Evolutionary conservation across 345 rosid genomes (phyloP), one percentile per base, ranked within the genome.

Genomic region (Clausena lansium): DNA sequence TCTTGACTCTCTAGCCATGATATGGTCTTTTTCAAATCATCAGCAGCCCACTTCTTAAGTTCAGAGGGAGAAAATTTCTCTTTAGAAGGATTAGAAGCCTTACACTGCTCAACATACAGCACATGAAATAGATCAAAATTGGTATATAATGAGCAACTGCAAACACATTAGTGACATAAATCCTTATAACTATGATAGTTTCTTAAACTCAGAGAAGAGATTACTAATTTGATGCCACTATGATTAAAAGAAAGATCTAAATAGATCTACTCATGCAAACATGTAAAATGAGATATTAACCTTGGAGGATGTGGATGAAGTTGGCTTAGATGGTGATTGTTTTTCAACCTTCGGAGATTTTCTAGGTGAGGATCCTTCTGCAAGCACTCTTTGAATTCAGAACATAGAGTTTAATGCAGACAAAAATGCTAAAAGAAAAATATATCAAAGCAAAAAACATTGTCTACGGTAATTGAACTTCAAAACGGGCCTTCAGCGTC

Each of bases 1-100:
- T 92, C 93, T 79, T 84, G 97, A 83, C 90, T 87, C 78, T 89
- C 91, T 35, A 96, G 84, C 98, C 98, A 96, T 72, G 90, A 82
- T 77, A 89, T 83, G 67, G 98, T 94, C 83, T 72, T 87, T 71
- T 74, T 83, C 65, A 94, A 86, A 84, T 96, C 99, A 72, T 86
- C 87, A 70, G 84, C 74, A 65, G 87, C 95, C 98, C 98, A 92
- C 78, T 85, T 83, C 87, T 91, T 91, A 75, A 92, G 88, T 74
- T 85, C 83, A 11, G 91, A 69, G 65, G 81, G 86, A 79, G 85
- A 75, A 73, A 91, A 84, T 32, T 66, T 59, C 64, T 81, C 88
- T 71, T 84, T 79, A 57, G 66, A 74, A 39, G 80, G 66, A 77
- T 80, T 50, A 79, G 77, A 84, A 62, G 78, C 74, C 67, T 71